Evolutionary conservation across 352 stramenopile species (phyloP).

Genomic region (Plasmopara muralis): DNA sequence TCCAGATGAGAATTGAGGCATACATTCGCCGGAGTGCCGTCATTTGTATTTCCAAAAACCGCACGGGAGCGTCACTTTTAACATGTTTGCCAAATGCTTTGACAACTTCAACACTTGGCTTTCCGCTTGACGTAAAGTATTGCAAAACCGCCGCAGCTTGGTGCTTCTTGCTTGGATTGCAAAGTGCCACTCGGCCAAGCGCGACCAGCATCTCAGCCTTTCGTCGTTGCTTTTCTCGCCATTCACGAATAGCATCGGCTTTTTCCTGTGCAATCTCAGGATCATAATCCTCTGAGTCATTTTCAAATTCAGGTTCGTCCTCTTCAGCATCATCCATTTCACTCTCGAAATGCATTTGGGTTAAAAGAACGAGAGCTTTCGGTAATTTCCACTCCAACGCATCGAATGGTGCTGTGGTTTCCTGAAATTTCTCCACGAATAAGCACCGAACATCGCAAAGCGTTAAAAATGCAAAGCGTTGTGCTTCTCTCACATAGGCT

Average conservation of each 20-base stretch:
- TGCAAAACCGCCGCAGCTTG: constrained; percentile 69
- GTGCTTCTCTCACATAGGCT: constrained; percentile 52
- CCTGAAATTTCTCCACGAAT: constrained; percentile 79
- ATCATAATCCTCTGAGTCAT: constrained; percentile 16
- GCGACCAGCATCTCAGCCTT: constrained; percentile 69
- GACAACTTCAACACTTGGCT: constrained; percentile 55
- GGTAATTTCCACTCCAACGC: constrained; percentile 60
- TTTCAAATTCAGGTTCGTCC: constrained; percentile 33
- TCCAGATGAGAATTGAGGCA: constrained; percentile 49
- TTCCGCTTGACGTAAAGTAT: constrained; percentile 48
- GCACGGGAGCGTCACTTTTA: constrained; percentile 64
- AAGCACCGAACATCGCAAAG: constrained; percentile 78
- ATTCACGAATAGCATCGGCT: constrained; percentile 16
- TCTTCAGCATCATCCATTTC: constrained; percentile 58
- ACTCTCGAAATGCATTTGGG: constrained; percentile 80
- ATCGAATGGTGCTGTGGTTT: constrained; percentile 48
- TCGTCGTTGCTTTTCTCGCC: constrained; percentile 27
- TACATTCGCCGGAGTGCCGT: constrained; percentile 68
- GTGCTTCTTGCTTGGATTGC: constrained; percentile 77
- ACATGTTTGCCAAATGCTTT: constrained; percentile 78
- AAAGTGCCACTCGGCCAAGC: constrained; percentile 62
- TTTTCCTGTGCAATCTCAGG: constrained; percentile 16
- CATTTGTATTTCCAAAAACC: constrained; percentile 87
- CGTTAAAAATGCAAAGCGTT: constrained; percentile 62
- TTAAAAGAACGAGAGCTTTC: constrained; percentile 59